Evolutionary conservation across 2,329 filamentous ascomycete genomes (phyloP).

Genomic region (Pezicula rhizophila): DNA sequence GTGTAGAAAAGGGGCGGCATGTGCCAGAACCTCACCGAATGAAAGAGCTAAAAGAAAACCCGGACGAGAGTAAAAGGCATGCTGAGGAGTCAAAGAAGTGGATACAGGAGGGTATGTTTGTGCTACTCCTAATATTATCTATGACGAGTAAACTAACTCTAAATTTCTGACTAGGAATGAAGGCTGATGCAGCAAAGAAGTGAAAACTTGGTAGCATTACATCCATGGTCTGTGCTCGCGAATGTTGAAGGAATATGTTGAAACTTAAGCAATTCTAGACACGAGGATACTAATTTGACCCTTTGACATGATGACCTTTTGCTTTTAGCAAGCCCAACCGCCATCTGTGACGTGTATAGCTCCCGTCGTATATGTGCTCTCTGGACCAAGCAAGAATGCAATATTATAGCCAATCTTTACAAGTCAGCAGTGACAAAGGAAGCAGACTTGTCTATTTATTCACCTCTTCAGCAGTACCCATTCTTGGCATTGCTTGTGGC

Average conservation of each 20-base stretch:
- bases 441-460: constrained; percentile 14
- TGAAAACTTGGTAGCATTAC: constrained; percentile 1
- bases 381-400: constrained; percentile 38
- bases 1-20: constrained; percentile 68
- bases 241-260: neutral
- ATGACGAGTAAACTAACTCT: too few species aligned
- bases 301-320: too few species aligned
- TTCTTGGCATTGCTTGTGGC: constrained; percentile 30
- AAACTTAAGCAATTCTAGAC: neutral
- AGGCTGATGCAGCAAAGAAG: constrained; percentile 14
- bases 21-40: constrained; percentile 64
- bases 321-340: constrained; percentile 20
- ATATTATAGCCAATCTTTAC: constrained; percentile 31
- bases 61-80: constrained; percentile 49
- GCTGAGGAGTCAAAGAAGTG: constrained; percentile 50
- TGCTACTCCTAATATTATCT: neutral
- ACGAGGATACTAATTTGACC: too few species aligned
- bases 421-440: neutral
- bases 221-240: neutral
- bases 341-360: constrained; percentile 23
- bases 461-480: constrained; percentile 42
- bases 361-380: constrained; percentile 23
- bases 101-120: constrained; percentile 60
- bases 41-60: constrained; percentile 37
- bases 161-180: too few species aligned